Percentiles rank a stretch among this genome's conserved stretches.
Evolutionary conservation across 164 flowering plant species (phyloP).

Genomic region (Nymphaea thermarum): DNA sequence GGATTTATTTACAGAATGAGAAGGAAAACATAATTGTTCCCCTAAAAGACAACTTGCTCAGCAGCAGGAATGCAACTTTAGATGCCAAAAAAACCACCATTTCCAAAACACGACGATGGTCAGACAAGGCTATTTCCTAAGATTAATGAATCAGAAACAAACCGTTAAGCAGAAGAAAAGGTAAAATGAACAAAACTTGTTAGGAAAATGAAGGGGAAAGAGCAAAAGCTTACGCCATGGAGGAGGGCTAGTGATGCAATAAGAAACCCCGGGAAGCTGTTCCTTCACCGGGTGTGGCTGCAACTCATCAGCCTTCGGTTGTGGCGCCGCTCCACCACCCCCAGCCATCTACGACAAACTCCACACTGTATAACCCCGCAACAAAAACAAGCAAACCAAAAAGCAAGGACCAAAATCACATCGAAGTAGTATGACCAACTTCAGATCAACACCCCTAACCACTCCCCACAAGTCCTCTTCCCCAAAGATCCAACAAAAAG

Average conservation of each 20-base stretch:
- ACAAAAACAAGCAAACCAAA: neutral
- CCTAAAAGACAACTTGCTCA: too few species aligned
- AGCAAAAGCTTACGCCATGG: slow-evolving; percentile 63
- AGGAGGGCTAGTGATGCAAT: slow-evolving; percentile 76
- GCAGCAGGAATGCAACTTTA: too few species aligned
- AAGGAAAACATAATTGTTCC: too few species aligned
- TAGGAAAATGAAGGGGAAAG: neutral
- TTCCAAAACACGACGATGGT: too few species aligned
- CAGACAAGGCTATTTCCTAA: too few species aligned
- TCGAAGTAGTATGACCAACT: neutral
- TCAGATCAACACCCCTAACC: neutral
- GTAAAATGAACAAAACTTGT: neutral
- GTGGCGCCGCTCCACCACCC: slow-evolving; percentile 50
- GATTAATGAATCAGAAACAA: neutral
- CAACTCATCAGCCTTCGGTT: slow-evolving; percentile 55
- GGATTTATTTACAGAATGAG: too few species aligned
- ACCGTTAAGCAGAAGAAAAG: neutral
- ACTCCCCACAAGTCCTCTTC: neutral
- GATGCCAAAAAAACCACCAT: too few species aligned
- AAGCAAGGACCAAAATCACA: neutral
- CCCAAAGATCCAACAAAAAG: neutral
- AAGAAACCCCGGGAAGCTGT: slow-evolving; percentile 57
- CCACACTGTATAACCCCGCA: neutral
- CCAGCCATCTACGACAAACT: neutral
- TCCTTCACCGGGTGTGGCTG: slow-evolving; percentile 69